Evolutionary conservation across 139 green algal genomes (phyloP).

Genomic region (Chlamydomonas applanata): DNA sequence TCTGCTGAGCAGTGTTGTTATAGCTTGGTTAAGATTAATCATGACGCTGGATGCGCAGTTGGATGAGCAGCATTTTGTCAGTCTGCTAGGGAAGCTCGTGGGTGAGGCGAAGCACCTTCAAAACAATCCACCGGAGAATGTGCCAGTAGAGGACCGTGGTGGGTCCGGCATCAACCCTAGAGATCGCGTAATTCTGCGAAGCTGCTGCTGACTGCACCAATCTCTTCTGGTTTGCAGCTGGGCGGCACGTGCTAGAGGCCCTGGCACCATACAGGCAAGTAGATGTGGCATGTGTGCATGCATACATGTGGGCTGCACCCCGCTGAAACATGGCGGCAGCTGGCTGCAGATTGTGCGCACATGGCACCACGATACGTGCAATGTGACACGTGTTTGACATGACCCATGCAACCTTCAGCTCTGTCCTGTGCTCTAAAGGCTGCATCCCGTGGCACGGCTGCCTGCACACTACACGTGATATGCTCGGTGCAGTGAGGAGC

Average conservation of each 20-base stretch:
- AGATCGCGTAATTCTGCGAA: not conserved
- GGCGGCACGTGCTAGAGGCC: constrained; percentile 63
- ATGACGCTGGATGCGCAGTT: constrained; percentile 2
- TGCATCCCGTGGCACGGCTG: no score
- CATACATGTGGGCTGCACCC: no score
- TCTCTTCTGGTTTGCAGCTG: constrained; percentile 30
- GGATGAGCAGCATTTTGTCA: constrained; percentile 46
- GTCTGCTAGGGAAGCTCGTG: constrained; percentile 57
- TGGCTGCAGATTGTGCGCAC: no score
- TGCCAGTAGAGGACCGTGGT: constrained; percentile 66
- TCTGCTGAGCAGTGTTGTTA: no score
- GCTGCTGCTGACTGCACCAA: not conserved
- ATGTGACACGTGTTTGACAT: no score
- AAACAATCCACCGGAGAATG: constrained; percentile 58
- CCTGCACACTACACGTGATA: no score
- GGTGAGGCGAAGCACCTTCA: constrained; percentile 62
- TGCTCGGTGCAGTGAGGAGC: constrained; percentile 43
- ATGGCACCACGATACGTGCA: no score
- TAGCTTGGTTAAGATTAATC: no score
- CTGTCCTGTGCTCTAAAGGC: no score
- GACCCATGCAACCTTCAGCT: no score
- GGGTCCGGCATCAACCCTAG: not conserved
- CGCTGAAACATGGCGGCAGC: no score
- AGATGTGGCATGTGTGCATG: no score
- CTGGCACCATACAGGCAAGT: constrained; percentile 50